Evolutionary conservation across 495 filamentous ascomycete genomes (phyloP), one percentile per base, ranked within the genome.

Genomic region (Articulospora tetracladia): DNA sequence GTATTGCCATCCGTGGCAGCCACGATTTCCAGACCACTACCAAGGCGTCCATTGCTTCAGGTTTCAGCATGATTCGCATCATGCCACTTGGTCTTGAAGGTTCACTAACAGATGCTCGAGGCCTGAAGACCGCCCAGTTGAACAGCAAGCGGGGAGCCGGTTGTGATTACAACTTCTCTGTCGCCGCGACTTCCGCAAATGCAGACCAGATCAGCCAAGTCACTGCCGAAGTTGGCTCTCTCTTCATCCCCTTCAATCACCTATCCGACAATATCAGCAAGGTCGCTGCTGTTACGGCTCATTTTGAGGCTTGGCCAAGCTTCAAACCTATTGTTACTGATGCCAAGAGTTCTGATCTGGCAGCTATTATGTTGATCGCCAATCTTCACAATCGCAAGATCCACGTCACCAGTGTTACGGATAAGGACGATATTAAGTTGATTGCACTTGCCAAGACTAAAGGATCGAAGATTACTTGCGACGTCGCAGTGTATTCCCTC

Each of bases 211-310:
- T 93, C 66, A 84, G 82, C 59, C 81, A 87, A 62, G 77, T 92
- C 36, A 83, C 85, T 19, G 77, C 81, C 36, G 89, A 93, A 57
- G 89, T 94, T 57, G 90, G 90, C 7, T 92, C 90, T 23, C 78
- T 94, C 20, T 94, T 92, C 74, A 89, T 94, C 52, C 90, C 90
- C 0, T 94, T 93, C 82, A 91, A 94, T 70, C 89, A 93, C 68
- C 74, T 92, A 10, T 90, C 88, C 22, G 88, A 87, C 62, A 93
- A 92, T 69, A 92, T 94, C 72, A 92, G 85, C 79, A 91, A 91
- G 75, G 90, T 93, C 39, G 87, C 90, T 19, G 84, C 88, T 3
- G 87, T 93, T 49, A 89, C 88, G 59, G 86, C 83, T 53, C 90
- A 94, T 74, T 93, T 94, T 63, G 85, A 83, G 54, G 81, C 84